Percentiles rank a stretch among this genome's conserved stretches.
phyloP scores from a whole-genome alignment of 2,329 filamentous ascomycete genomes.

The Setomelanomma holmii region DNA sequence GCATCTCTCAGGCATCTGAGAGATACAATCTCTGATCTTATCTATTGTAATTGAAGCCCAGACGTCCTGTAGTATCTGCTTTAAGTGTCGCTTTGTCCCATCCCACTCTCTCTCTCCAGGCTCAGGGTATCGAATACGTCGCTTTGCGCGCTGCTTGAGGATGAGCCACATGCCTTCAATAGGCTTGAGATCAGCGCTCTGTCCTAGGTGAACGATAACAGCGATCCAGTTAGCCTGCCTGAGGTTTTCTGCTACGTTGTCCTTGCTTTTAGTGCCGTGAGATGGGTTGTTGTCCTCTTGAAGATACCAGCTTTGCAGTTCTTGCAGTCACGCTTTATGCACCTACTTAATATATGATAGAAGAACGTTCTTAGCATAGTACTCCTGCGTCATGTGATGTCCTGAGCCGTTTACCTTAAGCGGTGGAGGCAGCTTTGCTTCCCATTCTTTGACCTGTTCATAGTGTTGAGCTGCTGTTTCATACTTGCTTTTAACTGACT shows the following conservation, averaged over 20 bases:
- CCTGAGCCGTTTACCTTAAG: not conserved
- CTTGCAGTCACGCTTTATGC: not conserved
- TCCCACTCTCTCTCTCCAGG: no score
- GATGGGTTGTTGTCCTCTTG: constrained; percentile 12
- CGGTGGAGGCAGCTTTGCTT: constrained; percentile 2
- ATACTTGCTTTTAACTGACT: not conserved
- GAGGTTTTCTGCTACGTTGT: not conserved
- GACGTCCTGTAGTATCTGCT: no score
- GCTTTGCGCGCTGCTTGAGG: constrained; percentile 5
- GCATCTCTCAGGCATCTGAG: not conserved
- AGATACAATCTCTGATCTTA: not conserved
- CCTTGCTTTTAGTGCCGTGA: no score
- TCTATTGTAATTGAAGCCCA: no score
- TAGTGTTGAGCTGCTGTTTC: not conserved
- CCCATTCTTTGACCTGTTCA: not conserved
- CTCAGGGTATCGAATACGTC: not conserved
- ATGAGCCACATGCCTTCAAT: constrained; percentile 9
- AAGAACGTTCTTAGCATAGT: constrained; percentile 6
- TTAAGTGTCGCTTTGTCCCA: no score
- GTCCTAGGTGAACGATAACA: constrained; percentile 3
- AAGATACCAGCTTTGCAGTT: constrained; percentile 1
- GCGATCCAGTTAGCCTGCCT: not conserved
- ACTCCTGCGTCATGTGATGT: not conserved
- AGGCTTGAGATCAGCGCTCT: constrained; percentile 11
- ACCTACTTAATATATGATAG: no score